Evolutionary conservation across 257 asterid genomes (phyloP), one percentile per base, ranked within the genome.

Genomic region (Verbascum thapsus): DNA sequence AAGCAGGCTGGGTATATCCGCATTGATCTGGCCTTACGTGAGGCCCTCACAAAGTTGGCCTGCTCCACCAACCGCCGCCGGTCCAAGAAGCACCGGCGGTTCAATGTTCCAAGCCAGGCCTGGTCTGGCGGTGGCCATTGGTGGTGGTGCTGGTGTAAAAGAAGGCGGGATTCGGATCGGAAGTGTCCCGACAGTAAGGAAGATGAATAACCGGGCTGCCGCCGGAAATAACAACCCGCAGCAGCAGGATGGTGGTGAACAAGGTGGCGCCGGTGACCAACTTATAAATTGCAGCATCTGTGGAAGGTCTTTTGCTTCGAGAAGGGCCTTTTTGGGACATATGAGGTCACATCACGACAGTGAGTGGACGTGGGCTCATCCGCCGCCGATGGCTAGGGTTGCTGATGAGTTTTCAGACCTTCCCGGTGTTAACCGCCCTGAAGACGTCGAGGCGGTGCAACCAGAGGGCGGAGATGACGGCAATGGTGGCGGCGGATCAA

Each of bases 271-370:
- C 2, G 45, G 23, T 2, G 39, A 37, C 1, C 26, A 8, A 3
- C 32, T 17, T 1, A 6, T 39, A 0, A 39, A 16, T 8, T 80
- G 85, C 60, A 53, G 63, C 3, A 41, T 70, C 0, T 80, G 85
- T 10, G 58, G 56, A 0, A 80, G 48, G 1, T 48, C 0, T 11
- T 81, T 74, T 1, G 0, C 0, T 7, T 52, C 83, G 0, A 12
- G 49, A 0, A 69, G 63, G 44, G 86, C 81, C 0, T 11, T 81
- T 12, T 77, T 65, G 5, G 78, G 83, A 0, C 86, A 81, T 18
- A 81, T 81, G 86, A n/a, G 86, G 0, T 44, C 74, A 0, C 86
- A 81, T 15, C 79, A 77, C 0, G 67, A 55, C 0, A 49, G 83
- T 7, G 83, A 73, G 6, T 76, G 80, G 78, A 73, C 12, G 30